These are phyloP conservation scores for Chondrus crispus DNA, from an alignment of 23 red algal species.

Conservation along the genomic window DNA sequence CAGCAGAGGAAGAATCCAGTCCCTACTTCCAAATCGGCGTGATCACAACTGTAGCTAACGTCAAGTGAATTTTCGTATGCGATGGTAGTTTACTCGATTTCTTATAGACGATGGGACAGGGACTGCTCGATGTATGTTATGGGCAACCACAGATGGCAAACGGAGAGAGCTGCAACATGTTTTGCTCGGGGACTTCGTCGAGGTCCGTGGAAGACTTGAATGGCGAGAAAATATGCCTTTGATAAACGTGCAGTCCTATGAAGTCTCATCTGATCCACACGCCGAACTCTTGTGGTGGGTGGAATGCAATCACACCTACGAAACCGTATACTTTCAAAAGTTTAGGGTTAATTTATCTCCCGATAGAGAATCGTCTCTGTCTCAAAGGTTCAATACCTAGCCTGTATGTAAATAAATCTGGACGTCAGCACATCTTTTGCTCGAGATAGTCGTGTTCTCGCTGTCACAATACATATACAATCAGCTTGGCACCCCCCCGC, in stretches of 20 bases:
- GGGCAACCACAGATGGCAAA: neutral
- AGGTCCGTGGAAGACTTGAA: conserved; percentile 26
- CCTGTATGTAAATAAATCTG: neutral
- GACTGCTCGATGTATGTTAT: conserved; percentile 25
- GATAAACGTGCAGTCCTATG: neutral
- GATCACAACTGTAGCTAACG: too few species aligned
- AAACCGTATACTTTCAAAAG: neutral
- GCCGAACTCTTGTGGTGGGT: conserved; percentile 50
- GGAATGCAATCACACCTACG: neutral
- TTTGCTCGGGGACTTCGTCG: conserved; percentile 27
- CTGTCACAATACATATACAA: neutral
- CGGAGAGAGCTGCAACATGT: neutral
- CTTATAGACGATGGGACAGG: conserved; percentile 41
- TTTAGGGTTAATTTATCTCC: neutral
- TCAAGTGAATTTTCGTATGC: too few species aligned
- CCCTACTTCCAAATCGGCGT: neutral
- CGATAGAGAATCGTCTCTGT: neutral
- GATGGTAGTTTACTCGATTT: conserved; percentile 25
- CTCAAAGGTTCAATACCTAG: neutral
- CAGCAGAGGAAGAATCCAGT: neutral
- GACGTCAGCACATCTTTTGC: neutral
- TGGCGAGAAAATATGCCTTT: conserved; percentile 20
- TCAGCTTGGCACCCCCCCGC: neutral
- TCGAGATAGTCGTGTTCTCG: neutral
- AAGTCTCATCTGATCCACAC: neutral